Evolutionary conservation across 495 filamentous ascomycete species (phyloP).

Genomic region (Tuber magnatum): DNA sequence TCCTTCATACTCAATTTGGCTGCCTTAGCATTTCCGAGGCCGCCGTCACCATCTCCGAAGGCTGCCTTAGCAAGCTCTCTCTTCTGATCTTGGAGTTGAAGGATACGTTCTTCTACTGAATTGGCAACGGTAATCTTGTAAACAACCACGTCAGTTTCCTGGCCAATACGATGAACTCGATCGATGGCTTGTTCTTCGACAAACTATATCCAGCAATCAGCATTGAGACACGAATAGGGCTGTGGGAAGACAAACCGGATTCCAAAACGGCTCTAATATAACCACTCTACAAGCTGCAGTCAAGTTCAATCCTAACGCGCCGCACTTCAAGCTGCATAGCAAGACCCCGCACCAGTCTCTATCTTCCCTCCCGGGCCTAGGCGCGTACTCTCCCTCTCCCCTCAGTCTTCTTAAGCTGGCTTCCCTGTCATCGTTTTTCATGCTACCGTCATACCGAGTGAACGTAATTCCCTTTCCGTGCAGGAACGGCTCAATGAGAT

Average conservation of each 20-base stretch:
- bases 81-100: slow-evolving; percentile 88
- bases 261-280: slow-evolving; percentile 98
- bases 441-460: slow-evolving; percentile 88
- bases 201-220: slow-evolving; percentile 50
- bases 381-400: slow-evolving; percentile 50
- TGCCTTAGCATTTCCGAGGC: slow-evolving; percentile 54
- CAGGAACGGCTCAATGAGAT: slow-evolving; percentile 91
- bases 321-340: slow-evolving; percentile 87
- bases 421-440: slow-evolving; percentile 90
- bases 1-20: slow-evolving; percentile 86
- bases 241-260: slow-evolving; percentile 58
- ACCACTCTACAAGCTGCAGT: slow-evolving; percentile 89
- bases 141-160: slow-evolving; percentile 86
- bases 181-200: slow-evolving; percentile 99
- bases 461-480: slow-evolving; percentile 61
- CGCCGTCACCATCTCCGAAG: slow-evolving; percentile 60
- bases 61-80: slow-evolving; percentile 74
- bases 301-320: slow-evolving; percentile 84
- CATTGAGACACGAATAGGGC: slow-evolving; percentile 14
- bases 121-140: slow-evolving; percentile 81
- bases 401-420: slow-evolving; percentile 56
- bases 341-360: slow-evolving; percentile 57
- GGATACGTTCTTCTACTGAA: slow-evolving; percentile 85
- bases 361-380: slow-evolving; percentile 49
- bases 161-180: slow-evolving; percentile 90